Base-by-base conservation (phyloP, 148 eudicot species). In the Camellia japonica region DNA sequence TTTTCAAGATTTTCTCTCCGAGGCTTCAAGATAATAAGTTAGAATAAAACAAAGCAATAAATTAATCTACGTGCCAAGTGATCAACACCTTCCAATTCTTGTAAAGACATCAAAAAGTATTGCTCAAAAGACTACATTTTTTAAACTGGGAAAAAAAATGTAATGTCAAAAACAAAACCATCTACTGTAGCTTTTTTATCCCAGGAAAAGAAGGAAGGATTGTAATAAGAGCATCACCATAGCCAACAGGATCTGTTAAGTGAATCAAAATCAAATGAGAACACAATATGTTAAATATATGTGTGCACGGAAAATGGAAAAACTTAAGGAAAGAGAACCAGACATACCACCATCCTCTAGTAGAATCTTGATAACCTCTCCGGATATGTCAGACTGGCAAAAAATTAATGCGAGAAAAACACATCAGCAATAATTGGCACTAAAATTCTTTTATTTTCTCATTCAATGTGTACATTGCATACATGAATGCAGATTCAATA, bases 141-240 rank as follows among this genome's bases (percentile, higher is more conserved):
- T 14, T 47, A 20, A 23, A 5, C 19, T 19, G 44, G n/a, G 4
- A 9, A 23, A 77, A 67, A 9, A 51, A 63, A 1, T 1, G 38
- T 1, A n/a, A 63, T 12, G 23, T 30, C 20, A 5, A 16, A 42
- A 16, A 78, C 54, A 70, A 69, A 70, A 81, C 67, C 49, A 41
- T 61, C 81, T 81, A 82, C 38, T 84, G 80, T 83, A 90, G 90
- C 85, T 82, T 87, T 86, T 89, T 89, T 71, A 94, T 92, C 68
- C 98, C 98, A 12, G 97, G 97, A 77, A 94, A 94, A 55, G 98
- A 92, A 77, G 97, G 98, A 73, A 92, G 97, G 83, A 94, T 88
- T 9, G 89, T 92, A 66, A 92, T 87, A 13, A 94, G 83, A 84
- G 98, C 83, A 85, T 94, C 98, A 54, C 92, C 93, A 81, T 87